These are phyloP conservation scores for Phytophthora chlamydospora DNA, from an alignment of 352 stramenopile genomes.

Conservation along the genomic window DNA sequence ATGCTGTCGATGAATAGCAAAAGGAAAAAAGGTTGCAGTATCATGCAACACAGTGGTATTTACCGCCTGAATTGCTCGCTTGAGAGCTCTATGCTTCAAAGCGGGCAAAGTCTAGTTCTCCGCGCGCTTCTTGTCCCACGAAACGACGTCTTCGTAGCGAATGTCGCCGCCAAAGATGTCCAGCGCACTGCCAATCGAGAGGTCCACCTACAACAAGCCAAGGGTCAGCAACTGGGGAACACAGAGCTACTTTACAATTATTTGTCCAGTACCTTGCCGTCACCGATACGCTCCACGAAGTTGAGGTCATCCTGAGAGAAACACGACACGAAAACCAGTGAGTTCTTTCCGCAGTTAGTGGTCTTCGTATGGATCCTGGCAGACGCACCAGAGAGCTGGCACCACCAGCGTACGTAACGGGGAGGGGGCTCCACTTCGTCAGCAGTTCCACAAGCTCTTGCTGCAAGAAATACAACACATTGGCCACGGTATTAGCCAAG, in stretches of 20 bases:
- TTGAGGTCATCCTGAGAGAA: conserved; percentile 91
- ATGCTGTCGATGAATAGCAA: conserved; percentile 31
- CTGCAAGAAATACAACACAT: conserved; percentile 35
- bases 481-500: neutral
- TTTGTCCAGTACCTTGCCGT: conserved; percentile 68
- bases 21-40: no score
- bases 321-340: conserved; percentile 2
- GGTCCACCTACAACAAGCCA: conserved; percentile 79
- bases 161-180: conserved; percentile 97
- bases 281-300: conserved; percentile 92
- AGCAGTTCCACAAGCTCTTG: conserved; percentile 96
- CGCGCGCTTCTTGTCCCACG: conserved; percentile 76
- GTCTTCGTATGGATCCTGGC: neutral
- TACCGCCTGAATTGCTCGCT: neutral
- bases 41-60: no score
- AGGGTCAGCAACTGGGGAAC: neutral
- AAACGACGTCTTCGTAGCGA: conserved; percentile 93
- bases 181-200: conserved; percentile 98
- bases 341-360: neutral
- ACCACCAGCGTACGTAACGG: conserved; percentile 97
- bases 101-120: conserved; percentile 11
- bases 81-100: conserved; percentile 4
- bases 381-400: conserved; percentile 85
- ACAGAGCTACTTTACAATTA: neutral
- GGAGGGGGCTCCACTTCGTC: conserved; percentile 91